Percentiles rank a stretch among this genome's conserved stretches.
phyloP scores from a whole-genome alignment of 2,329 filamentous ascomycete species.

The Sclerotinia spermophila region DNA sequence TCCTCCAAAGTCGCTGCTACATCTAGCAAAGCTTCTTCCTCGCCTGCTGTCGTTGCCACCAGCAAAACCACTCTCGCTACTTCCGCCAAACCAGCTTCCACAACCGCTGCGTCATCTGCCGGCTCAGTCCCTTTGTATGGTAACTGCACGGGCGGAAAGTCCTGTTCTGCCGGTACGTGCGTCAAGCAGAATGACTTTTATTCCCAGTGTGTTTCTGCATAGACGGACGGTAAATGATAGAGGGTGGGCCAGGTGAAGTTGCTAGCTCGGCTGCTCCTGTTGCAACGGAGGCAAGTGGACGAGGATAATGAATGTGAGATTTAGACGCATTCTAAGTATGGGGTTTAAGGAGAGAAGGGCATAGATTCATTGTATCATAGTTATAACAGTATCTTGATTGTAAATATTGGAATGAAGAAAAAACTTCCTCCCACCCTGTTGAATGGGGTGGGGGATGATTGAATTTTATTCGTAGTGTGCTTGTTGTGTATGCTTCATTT shows the following conservation, averaged over 20 bases:
- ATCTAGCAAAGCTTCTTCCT: neutral
- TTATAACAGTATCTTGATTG: neutral
- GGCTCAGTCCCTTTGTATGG: neutral
- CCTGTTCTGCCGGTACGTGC: slow-evolving; percentile 2
- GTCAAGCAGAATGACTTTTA: neutral
- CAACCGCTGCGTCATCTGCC: neutral
- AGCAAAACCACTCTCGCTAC: neutral
- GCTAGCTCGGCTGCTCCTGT: neutral
- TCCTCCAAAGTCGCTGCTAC: neutral
- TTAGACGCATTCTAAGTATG: neutral
- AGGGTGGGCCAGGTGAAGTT: neutral
- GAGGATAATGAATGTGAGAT: slow-evolving; percentile 1
- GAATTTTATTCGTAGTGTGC: neutral
- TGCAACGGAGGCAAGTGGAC: neutral
- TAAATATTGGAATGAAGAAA: neutral
- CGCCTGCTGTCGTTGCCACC: neutral
- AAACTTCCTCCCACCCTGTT: neutral
- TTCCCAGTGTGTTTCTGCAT: neutral
- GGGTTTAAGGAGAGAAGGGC: too few relatives aligned
- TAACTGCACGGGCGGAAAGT: neutral
- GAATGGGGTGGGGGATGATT: neutral
- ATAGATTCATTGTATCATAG: slow-evolving; percentile 3
- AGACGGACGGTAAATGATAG: neutral
- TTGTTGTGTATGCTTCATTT: neutral
- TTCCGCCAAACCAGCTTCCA: neutral